Evolutionary conservation across 495 filamentous ascomycete species (phyloP).

Genomic region (Penicillium arizonense): DNA sequence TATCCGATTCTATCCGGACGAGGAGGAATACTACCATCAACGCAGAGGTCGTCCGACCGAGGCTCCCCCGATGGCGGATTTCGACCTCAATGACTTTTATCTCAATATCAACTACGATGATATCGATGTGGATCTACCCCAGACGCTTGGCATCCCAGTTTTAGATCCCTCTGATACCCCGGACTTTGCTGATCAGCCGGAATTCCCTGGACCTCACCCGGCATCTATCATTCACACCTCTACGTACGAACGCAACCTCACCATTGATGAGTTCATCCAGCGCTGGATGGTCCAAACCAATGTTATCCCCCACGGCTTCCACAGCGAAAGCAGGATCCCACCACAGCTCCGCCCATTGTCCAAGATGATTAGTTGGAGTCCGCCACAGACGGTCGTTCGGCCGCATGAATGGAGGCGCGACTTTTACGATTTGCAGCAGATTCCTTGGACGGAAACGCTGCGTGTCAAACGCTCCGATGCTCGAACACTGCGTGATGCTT

Average conservation of each 20-base stretch:
- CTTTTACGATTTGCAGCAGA: constrained; percentile 71
- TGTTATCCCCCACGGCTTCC: constrained; percentile 10
- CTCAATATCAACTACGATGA: constrained; percentile 19
- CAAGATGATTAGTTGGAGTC: constrained; percentile 35
- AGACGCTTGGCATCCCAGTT: constrained; percentile 1
- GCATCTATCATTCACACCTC: constrained; percentile 34
- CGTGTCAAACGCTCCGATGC: constrained; percentile 61
- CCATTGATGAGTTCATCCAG: constrained; percentile 44
- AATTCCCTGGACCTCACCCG: constrained; percentile 22
- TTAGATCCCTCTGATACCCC: constrained; percentile 1
- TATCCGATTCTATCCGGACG: constrained; percentile 37
- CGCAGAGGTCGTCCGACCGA: constrained; percentile 1
- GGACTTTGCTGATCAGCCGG: not conserved
- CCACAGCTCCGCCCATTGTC: constrained; percentile 24
- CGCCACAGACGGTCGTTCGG: constrained; percentile 40
- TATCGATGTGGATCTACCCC: constrained; percentile 15
- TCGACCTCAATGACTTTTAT: constrained; percentile 39
- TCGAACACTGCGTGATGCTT: constrained; percentile 52
- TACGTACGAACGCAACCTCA: constrained; percentile 42
- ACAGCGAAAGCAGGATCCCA: constrained; percentile 20
- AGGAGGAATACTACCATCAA: constrained; percentile 23
- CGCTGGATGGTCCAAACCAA: constrained; percentile 38
- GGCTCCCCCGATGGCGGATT: constrained; percentile 18
- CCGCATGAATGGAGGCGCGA: constrained; percentile 53
- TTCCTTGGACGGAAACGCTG: constrained; percentile 65